These are phyloP conservation scores for Achaetomiella virescens DNA, from an alignment of 495 filamentous ascomycete genomes.

Conservation along the genomic window DNA sequence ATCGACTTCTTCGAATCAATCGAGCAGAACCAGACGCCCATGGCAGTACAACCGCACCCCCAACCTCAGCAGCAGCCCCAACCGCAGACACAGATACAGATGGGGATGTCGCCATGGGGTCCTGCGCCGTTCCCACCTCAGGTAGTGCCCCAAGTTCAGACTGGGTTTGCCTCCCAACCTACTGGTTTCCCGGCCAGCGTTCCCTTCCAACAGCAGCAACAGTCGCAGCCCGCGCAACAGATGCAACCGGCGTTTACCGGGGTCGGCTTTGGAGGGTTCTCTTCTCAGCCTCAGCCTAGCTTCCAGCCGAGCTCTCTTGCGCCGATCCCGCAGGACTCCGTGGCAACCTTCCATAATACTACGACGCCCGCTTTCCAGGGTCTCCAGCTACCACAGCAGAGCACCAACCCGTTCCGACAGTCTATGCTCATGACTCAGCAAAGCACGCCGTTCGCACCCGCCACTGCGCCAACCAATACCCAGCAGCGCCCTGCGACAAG, in stretches of 20 bases:
- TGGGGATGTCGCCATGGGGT: constrained; percentile 32
- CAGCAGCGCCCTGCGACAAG: constrained; percentile 38
- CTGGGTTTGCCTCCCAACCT: constrained; percentile 44
- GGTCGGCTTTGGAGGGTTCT: constrained; percentile 82
- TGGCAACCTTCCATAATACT: constrained; percentile 44
- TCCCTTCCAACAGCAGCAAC: constrained; percentile 45
- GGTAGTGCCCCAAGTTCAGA: constrained; percentile 38
- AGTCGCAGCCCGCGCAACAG: constrained; percentile 44
- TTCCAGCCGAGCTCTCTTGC: constrained; percentile 49
- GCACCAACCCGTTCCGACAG: constrained; percentile 82
- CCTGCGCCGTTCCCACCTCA: constrained; percentile 29
- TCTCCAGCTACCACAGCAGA: constrained; percentile 48
- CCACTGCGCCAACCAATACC: constrained; percentile 15
- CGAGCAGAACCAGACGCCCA: constrained; percentile 82
- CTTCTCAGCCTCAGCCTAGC: constrained; percentile 52
- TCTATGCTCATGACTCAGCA: constrained; percentile 64
- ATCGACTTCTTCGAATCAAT: constrained; percentile 99
- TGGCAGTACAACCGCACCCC: constrained; percentile 40
- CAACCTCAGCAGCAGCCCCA: constrained; percentile 24
- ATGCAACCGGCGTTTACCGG: constrained; percentile 56
- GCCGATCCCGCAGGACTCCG: constrained; percentile 61
- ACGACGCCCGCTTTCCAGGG: constrained; percentile 34
- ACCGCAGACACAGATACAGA: constrained; percentile 24
- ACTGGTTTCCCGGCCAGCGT: constrained; percentile 45
- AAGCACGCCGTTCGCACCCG: constrained; percentile 31